Evolutionary conservation across 371 early-diverging fungal species (phyloP), one percentile per base, ranked within the genome.

Genomic region (Mucor irregularis): DNA sequence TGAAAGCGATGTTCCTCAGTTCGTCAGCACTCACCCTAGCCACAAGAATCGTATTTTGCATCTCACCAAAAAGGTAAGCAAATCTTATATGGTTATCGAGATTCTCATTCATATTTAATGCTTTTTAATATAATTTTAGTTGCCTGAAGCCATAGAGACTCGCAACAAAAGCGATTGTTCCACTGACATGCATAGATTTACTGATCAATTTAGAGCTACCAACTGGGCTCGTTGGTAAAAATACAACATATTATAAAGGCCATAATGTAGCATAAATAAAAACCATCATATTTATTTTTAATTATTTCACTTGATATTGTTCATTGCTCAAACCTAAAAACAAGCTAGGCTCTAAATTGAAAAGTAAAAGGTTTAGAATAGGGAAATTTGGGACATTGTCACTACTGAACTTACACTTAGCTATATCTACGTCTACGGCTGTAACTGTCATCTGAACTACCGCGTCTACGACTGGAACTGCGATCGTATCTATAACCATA

Each of bases 11-110:
- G 35, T 69, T 24, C 78, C 84, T 6, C 86, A 90, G 62, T 93
- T 92, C 59, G 61, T 93, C 51, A 88, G 84, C 55, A 96, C 97
- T 0, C 98, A 96, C 72, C 98, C 98, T 0, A 84, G 84, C 28
- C 80, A 87, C 47, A 81, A 80, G 45, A 80, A 82, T 3, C 75
- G 97, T 6, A 84, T 92, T n/a, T 62, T 73, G 6, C 82, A 82
- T 45, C 77, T 97, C 6, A 67, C 77, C 30, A 69, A 84, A 42
- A 58, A 75, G 73, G 78, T 78, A 64, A 50, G 35, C 8, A 31
- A 31, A 31, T 22, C 9, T 6, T 21, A 8, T 29, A 7, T 29
- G 22, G 14, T 13, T 8, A 1, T 25, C 14, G 14, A 19, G 25
- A 2, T 6, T 4, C 19, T 10, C 9, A 5, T 43, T 38, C 1